phyloP scores from a whole-genome alignment of 2,329 filamentous ascomycete genomes.

The Zalaria obscura region DNA sequence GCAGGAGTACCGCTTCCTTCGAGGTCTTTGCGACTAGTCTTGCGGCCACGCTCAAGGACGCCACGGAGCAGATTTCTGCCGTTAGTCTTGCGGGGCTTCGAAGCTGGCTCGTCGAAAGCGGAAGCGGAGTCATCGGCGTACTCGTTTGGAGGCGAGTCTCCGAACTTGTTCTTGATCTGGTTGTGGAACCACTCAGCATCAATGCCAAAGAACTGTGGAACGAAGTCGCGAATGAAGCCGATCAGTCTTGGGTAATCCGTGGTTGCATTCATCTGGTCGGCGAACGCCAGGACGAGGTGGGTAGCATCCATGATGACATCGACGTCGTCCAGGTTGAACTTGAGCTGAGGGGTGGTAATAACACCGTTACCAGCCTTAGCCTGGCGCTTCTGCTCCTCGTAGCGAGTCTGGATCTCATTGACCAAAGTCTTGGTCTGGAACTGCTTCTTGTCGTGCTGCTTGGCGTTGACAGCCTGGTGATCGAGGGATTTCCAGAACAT shows the following conservation, averaged over 20 bases:
- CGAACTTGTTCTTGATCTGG: slow-evolving; percentile 38
- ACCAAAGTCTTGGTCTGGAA: slow-evolving; percentile 83
- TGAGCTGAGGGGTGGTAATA: slow-evolving; percentile 43
- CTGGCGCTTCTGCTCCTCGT: slow-evolving; percentile 74
- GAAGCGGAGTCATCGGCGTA: slow-evolving; percentile 54
- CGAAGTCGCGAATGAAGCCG: slow-evolving; percentile 35
- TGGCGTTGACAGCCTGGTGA: slow-evolving; percentile 86
- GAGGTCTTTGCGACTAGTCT: slow-evolving; percentile 47
- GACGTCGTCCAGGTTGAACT: slow-evolving; percentile 51
- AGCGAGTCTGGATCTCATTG: slow-evolving; percentile 79
- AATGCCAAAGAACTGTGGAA: slow-evolving; percentile 35
- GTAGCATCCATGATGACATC: slow-evolving; percentile 38
- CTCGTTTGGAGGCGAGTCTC: slow-evolving; percentile 46
- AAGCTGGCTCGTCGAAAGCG: slow-evolving; percentile 54
- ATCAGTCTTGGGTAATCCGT: slow-evolving; percentile 29
- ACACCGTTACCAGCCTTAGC: slow-evolving; percentile 27
- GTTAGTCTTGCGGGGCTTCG: slow-evolving; percentile 48
- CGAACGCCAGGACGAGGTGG: slow-evolving; percentile 29
- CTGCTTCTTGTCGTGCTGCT: slow-evolving; percentile 78
- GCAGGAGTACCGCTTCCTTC: slow-evolving; percentile 64
- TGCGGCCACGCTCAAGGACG: slow-evolving; percentile 65
- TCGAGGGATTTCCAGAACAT: slow-evolving; percentile 95
- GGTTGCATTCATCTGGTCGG: slow-evolving; percentile 23
- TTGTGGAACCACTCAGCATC: slow-evolving; percentile 46
- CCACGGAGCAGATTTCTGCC: slow-evolving; percentile 74